These are phyloP conservation scores for Pseudohalonectria lignicola DNA, from an alignment of 2,329 filamentous ascomycete species.

Conservation along the genomic window DNA sequence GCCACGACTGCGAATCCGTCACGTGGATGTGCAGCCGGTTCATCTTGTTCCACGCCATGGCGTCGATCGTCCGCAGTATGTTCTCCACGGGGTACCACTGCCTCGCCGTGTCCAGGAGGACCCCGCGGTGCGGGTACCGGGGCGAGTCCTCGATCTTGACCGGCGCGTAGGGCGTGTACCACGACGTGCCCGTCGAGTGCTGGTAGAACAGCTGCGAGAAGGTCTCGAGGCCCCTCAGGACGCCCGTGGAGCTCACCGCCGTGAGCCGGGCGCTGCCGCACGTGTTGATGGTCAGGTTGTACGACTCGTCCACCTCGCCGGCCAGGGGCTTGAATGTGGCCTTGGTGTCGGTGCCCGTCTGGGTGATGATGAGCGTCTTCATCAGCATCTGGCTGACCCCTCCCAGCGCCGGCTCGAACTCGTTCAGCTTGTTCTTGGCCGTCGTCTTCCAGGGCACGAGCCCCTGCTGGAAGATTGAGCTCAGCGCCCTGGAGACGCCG, in stretches of 20 bases:
- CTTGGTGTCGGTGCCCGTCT: conserved; percentile 41
- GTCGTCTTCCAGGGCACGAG: conserved; percentile 74
- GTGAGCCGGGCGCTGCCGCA: conserved; percentile 50
- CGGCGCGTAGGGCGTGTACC: conserved; percentile 64
- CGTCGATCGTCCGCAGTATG: conserved; percentile 68
- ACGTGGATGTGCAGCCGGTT: conserved; percentile 73
- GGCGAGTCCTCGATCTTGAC: conserved; percentile 63
- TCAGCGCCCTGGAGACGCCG: conserved; percentile 47
- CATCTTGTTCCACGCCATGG: conserved; percentile 68
- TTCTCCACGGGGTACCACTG: conserved; percentile 58
- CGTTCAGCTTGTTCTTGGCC: conserved; percentile 40
- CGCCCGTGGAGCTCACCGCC: conserved; percentile 55
- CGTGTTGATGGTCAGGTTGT: conserved; percentile 49
- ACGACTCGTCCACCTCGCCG: conserved; percentile 64
- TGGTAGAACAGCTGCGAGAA: conserved; percentile 73
- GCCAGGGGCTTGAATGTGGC: conserved; percentile 48
- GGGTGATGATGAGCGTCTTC: conserved; percentile 47
- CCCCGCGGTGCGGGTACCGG: conserved; percentile 63
- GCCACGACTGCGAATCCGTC: conserved; percentile 80
- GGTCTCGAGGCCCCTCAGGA: conserved; percentile 63
- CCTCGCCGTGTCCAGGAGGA: conserved; percentile 69
- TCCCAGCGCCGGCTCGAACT: conserved; percentile 50
- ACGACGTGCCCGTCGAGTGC: conserved; percentile 43
- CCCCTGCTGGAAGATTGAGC: conserved; percentile 54
- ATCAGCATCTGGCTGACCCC: conserved; percentile 34